Conservation (phyloP, 345 rosid genomes). For the Schrenkiella parvula region DNA sequence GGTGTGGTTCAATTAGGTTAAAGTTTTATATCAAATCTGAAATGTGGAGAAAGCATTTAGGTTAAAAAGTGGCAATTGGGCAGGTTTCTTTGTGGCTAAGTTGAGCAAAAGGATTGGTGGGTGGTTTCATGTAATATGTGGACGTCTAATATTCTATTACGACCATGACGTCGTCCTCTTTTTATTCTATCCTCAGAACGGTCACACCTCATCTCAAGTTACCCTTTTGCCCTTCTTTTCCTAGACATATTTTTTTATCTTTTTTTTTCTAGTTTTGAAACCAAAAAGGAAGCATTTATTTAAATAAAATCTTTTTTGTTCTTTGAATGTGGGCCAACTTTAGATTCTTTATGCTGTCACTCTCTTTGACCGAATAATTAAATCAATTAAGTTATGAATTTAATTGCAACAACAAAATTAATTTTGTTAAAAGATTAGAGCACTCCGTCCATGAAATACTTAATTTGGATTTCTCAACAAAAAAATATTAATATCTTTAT, state of each 20-base stretch:
- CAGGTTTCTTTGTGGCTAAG: constrained; percentile 27
- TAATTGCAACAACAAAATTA: neutral
- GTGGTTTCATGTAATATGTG: neutral
- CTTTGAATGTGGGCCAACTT: constrained; percentile 27
- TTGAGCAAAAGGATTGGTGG: constrained; percentile 18
- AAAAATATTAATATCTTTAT: too few species aligned
- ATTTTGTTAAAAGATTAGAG: neutral
- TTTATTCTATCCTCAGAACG: constrained; percentile 1
- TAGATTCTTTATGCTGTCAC: constrained; percentile 22
- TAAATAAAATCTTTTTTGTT: neutral
- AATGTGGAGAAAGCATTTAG: neutral
- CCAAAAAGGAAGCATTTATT: neutral
- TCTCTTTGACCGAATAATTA: constrained; percentile 26
- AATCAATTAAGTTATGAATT: neutral
- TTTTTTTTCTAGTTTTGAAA: neutral
- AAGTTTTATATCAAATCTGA: neutral
- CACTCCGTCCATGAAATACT: too few species aligned
- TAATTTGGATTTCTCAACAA: too few species aligned
- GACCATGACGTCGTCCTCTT: constrained; percentile 2
- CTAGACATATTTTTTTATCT: neutral
- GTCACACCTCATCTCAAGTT: neutral
- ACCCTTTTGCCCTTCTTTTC: constrained; percentile 5
- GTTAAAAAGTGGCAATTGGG: neutral
- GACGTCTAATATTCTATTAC: neutral
- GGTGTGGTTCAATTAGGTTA: constrained; percentile 17